Conservation (phyloP, 306 rosid genomes). For the Fragaria ananassa region DNA sequence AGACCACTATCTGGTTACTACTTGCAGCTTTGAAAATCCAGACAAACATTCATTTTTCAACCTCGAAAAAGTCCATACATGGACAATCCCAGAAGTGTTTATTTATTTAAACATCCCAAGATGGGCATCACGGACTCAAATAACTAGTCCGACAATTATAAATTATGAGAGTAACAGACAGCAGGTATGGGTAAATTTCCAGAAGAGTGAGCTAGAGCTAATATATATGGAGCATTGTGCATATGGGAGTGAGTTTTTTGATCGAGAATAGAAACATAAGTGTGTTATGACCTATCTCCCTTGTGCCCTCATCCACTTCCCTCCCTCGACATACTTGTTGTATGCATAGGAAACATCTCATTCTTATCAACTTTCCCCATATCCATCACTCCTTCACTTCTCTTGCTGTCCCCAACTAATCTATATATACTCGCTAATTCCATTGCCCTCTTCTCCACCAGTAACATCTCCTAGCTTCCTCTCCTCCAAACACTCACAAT, state of each 20-base stretch:
- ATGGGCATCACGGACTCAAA: conserved; percentile 17
- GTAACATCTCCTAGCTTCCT: neutral
- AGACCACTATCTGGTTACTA: neutral
- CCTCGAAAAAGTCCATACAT: conserved; percentile 10
- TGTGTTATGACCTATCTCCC: conserved; percentile 43
- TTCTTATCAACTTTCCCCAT: conserved; percentile 58
- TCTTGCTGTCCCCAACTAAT: conserved; percentile 56
- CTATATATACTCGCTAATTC: conserved; percentile 42
- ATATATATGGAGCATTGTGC: conserved; percentile 45
- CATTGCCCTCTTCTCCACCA: conserved; percentile 33
- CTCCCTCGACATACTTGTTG: conserved; percentile 61
- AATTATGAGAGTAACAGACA: conserved; percentile 2
- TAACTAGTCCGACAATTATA: neutral
- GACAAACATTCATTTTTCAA: conserved; percentile 27
- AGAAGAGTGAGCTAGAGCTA: neutral
- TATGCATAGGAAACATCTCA: conserved; percentile 65
- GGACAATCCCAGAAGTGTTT: conserved; percentile 34
- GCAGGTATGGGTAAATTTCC: conserved; percentile 34
- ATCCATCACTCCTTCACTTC: conserved; percentile 45
- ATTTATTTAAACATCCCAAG: conserved; percentile 9
- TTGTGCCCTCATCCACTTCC: conserved; percentile 55
- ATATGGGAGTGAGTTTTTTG: conserved; percentile 28
- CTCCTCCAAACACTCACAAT: conserved; percentile 21
- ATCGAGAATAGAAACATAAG: conserved; percentile 56
- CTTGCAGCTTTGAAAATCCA: neutral